A percentile compares a stretch with the other conserved stretches of the same genome.
These are phyloP conservation scores for Coriolopsis trogii DNA, from an alignment of 1,284 basidiomycete genomes.

Conservation along the genomic window DNA sequence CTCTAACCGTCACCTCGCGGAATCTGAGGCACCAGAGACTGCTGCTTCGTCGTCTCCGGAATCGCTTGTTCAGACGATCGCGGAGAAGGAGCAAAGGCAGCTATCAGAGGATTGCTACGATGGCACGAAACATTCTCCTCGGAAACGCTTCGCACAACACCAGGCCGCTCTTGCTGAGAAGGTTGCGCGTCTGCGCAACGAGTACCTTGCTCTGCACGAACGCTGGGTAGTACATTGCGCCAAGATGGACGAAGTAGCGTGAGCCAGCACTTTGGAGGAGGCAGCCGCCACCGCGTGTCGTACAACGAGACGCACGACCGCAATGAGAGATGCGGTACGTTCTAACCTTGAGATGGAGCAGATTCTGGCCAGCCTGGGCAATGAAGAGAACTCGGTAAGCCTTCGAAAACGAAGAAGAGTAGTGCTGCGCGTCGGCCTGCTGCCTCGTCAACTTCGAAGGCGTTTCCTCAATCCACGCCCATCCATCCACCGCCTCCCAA, in stretches of 20 bases:
- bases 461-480: neutral
- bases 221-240: conserved; percentile 75
- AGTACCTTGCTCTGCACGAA: conserved; percentile 72
- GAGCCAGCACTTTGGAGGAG: conserved; percentile 44
- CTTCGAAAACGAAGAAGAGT: conserved; percentile 36
- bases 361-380: conserved; percentile 91
- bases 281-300: conserved; percentile 58
- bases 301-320: conserved; percentile 75
- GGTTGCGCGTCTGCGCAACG: conserved; percentile 55
- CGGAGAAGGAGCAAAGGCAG: conserved; percentile 39
- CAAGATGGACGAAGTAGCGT: conserved; percentile 54
- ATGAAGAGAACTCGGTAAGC: conserved; percentile 85
- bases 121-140: conserved; percentile 49
- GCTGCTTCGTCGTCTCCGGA: conserved; percentile 32
- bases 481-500: neutral
- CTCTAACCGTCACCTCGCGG: conserved; percentile 55
- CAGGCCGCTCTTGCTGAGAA: conserved; percentile 58
- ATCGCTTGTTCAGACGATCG: conserved; percentile 50
- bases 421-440: conserved; percentile 16
- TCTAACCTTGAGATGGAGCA: conserved; percentile 98
- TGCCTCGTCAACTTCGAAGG: conserved; percentile 6
- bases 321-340: conserved; percentile 88
- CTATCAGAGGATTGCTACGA: conserved; percentile 41
- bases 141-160: conserved; percentile 55
- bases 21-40: conserved; percentile 24